Percentiles rank a stretch among this genome's conserved stretches.
phyloP scores from a whole-genome alignment of 148 eudicot species.

The Gaultheria prostrata region DNA sequence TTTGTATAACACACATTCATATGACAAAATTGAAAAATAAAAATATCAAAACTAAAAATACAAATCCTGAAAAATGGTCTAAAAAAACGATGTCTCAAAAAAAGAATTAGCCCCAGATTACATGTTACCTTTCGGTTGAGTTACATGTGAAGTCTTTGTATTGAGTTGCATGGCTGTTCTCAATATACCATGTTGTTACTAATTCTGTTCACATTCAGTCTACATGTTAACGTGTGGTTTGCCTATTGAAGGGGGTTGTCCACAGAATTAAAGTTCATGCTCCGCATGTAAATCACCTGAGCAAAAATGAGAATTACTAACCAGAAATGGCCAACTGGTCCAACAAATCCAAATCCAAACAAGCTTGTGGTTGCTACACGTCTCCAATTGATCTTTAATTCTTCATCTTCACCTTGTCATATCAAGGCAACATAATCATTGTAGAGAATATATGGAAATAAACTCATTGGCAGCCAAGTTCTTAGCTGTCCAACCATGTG shows the following conservation, averaged over 20 bases:
- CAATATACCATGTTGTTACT: no score
- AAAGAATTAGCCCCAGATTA: no score
- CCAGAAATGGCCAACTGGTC: constrained; percentile 98
- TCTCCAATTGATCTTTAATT: constrained; percentile 72
- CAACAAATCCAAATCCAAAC: constrained; percentile 92
- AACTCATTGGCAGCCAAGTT: not conserved
- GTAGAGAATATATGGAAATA: not conserved
- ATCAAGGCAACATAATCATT: constrained; percentile 10
- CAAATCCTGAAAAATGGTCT: no score
- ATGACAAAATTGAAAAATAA: no score
- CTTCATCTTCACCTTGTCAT: constrained; percentile 55
- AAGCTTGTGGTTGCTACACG: constrained; percentile 88
- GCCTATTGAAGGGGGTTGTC: no score
- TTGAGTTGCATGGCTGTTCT: no score
- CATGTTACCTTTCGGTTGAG: no score
- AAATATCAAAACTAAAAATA: no score
- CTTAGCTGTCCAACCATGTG: not conserved
- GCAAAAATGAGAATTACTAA: constrained; percentile 33
- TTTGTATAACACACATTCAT: constrained; percentile 17
- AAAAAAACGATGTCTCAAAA: no score
- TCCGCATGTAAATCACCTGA: not conserved
- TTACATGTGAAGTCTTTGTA: no score
- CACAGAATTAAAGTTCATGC: not conserved
- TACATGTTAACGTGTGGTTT: no score
- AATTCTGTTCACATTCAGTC: no score